Evolutionary conservation across 1,139 yeast genomes (phyloP).

Genomic region (Debaryomyces singareniensis): DNA sequence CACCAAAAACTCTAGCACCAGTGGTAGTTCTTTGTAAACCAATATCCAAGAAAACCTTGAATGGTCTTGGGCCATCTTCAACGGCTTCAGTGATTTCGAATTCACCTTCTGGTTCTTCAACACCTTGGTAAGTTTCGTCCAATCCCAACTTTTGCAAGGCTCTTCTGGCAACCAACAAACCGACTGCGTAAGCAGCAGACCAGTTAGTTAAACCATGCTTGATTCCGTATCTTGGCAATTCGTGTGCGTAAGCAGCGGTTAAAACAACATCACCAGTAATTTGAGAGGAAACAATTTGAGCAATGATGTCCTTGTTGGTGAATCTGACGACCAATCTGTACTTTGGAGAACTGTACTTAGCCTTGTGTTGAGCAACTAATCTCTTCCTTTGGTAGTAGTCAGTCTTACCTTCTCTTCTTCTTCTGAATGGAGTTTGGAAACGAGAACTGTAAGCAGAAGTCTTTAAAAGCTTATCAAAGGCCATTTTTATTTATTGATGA

Average conservation of each 20-base stretch:
- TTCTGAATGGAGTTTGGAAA: slow-evolving; percentile 99
- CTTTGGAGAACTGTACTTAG: slow-evolving; percentile 99
- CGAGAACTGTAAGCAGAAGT: slow-evolving; percentile 97
- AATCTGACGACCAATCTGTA: slow-evolving; percentile 99
- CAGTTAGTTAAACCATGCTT: slow-evolving; percentile 99
- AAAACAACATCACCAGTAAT: slow-evolving; percentile 95
- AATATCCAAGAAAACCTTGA: slow-evolving; percentile 98
- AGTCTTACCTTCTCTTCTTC: slow-evolving; percentile 99
- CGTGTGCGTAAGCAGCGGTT: slow-evolving; percentile 98
- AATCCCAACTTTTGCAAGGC: slow-evolving; percentile 96
- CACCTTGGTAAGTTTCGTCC: slow-evolving; percentile 98
- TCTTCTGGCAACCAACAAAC: slow-evolving; percentile 99
- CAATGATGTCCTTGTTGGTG: slow-evolving; percentile 99
- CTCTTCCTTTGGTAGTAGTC: slow-evolving; percentile 99
- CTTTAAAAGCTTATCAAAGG: slow-evolving; percentile 69
- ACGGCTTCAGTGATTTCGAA: slow-evolving; percentile 97
- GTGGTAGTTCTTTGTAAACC: slow-evolving; percentile 99
- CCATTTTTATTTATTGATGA: slow-evolving; percentile 48
- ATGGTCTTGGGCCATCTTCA: slow-evolving; percentile 99
- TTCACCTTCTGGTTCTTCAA: slow-evolving; percentile 99
- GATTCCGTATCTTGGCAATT: slow-evolving; percentile 97
- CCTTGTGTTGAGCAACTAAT: slow-evolving; percentile 99
- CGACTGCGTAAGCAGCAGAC: slow-evolving; percentile 99
- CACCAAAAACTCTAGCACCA: slow-evolving; percentile 99
- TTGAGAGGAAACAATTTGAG: slow-evolving; percentile 95